Evolutionary conservation across 2,329 filamentous ascomycete genomes (phyloP).

Genomic region (Dactylellina sp.): DNA sequence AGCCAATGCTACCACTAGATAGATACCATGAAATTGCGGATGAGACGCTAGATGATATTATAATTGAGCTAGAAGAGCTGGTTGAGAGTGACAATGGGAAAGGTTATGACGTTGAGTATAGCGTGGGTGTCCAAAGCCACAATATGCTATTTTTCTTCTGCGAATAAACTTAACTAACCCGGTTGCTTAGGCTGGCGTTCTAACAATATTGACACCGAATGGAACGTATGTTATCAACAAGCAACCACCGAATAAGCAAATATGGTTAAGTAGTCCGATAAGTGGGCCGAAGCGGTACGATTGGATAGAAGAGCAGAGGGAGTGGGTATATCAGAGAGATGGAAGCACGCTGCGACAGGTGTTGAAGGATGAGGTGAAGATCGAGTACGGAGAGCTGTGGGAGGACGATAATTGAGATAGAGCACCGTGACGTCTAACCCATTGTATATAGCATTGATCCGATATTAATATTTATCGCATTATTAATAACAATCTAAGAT

Average conservation of each 20-base stretch:
- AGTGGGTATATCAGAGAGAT: slow-evolving; percentile 91
- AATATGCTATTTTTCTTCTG: slow-evolving; percentile 9
- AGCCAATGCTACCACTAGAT: slow-evolving; percentile 31
- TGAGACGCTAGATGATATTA: slow-evolving; percentile 66
- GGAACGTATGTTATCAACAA: slow-evolving; percentile 98
- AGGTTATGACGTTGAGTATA: slow-evolving; percentile 83
- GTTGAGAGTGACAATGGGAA: slow-evolving; percentile 77
- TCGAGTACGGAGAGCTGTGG: slow-evolving; percentile 69
- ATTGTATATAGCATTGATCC: slow-evolving; percentile 10
- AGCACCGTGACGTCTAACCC: slow-evolving; percentile 23
- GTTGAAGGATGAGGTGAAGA: slow-evolving; percentile 78
- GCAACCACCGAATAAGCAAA: slow-evolving; percentile 95
- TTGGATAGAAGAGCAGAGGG: slow-evolving; percentile 76
- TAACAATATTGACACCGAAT: slow-evolving; percentile 77
- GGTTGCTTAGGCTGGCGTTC: slow-evolving; percentile 78
- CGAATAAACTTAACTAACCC: not conserved
- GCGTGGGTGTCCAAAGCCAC: slow-evolving; percentile 70
- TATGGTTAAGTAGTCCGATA: slow-evolving; percentile 93
- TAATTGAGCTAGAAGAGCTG: slow-evolving; percentile 75
- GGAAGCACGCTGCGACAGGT: slow-evolving; percentile 79
- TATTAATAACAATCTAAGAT: not conserved
- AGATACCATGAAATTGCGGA: slow-evolving; percentile 57
- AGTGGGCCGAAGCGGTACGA: slow-evolving; percentile 95
- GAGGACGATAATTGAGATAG: slow-evolving; percentile 53
- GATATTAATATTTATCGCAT: not conserved